Base-by-base conservation (phyloP, 2,329 filamentous ascomycete genomes). In the Penicillium sp. region DNA sequence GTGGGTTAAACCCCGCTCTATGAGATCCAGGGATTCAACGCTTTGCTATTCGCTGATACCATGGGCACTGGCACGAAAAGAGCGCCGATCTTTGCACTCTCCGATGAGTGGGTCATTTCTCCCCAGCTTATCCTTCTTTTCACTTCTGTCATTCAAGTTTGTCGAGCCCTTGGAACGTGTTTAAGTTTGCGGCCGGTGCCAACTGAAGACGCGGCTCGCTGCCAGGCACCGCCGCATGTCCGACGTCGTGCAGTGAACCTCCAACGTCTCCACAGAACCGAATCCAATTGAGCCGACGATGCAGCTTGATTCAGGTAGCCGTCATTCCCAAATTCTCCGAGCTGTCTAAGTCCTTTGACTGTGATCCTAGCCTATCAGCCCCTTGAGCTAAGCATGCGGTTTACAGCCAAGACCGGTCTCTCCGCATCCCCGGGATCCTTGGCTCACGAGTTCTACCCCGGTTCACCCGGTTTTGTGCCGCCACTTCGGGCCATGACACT, bases 271-370 rank as follows among this genome's bases (percentile, higher is more conserved):
- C 37, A 39, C 37, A 35, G 2, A 13, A 25, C 37, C 10, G 10
- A 39, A n/a, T 24, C 15, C 18, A 39, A 6, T 7, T 31, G 10
- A 9, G 15, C 33, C 25, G 24, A 25, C 13, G 24, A 42, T 41
- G 27, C 42, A 43, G 38, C 47, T 47, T 47, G 49, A 44, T 40
- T 44, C 29, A 37, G 15, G 18, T 35, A 25, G 25, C 40, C 46
- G 46, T 31, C 41, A 24, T 25, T 38, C 10, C 23, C 28, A 33
- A 23, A 43, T 43, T 15, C 12, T 10, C 18, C 27, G 35, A 25
- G 28, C 24, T 46, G 12, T 24, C 32, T 40, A 15, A 35, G 31
- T 42, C 39, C 15, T 35, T 35, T 29, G 27, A 29, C 32, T 15
- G 15, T 18, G 8, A 20, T 35, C 15, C 15, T 3, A 9, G 32